Evolutionary conservation across 139 green algal species (phyloP).

Genomic region (Chlorella sp.): DNA sequence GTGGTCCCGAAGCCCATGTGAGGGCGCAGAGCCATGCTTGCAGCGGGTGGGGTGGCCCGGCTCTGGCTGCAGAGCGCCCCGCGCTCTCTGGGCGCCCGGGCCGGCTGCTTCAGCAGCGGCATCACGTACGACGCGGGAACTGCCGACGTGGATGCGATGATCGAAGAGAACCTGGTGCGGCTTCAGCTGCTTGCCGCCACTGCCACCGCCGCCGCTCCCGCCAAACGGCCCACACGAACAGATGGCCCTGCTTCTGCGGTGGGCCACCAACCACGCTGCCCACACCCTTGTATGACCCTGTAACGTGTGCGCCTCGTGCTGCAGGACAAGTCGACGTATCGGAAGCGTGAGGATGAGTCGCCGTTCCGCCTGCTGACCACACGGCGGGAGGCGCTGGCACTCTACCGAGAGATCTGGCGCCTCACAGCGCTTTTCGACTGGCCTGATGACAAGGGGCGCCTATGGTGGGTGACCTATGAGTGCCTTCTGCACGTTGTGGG

Average conservation of each 20-base stretch:
- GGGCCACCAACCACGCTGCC: too few species aligned
- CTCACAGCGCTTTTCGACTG: constrained; percentile 26
- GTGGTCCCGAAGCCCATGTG: too few species aligned
- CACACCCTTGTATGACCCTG: not conserved
- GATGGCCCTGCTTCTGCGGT: not conserved
- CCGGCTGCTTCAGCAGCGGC: not conserved
- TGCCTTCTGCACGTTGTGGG: too few species aligned
- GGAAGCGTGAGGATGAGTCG: constrained; percentile 1
- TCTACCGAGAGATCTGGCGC: constrained; percentile 42
- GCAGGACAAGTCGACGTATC: constrained; percentile 25
- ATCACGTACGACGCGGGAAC: constrained; percentile 12
- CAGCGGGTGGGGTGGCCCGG: too few species aligned
- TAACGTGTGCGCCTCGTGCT: not conserved
- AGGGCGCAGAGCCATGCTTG: too few species aligned
- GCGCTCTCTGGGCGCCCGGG: too few species aligned
- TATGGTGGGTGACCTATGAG: constrained; percentile 40
- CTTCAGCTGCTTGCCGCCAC: too few species aligned
- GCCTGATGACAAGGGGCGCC: not conserved
- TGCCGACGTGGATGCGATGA: constrained; percentile 22
- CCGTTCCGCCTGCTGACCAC: constrained; percentile 33
- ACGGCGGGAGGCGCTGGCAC: constrained; percentile 23
- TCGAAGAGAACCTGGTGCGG: constrained; percentile 24
- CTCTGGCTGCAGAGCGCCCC: too few species aligned
- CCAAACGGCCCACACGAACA: too few species aligned
- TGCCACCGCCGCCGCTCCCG: not conserved